These are phyloP conservation scores for Alternaria panax DNA, from an alignment of 2,329 filamentous ascomycete genomes.

Conservation along the genomic window DNA sequence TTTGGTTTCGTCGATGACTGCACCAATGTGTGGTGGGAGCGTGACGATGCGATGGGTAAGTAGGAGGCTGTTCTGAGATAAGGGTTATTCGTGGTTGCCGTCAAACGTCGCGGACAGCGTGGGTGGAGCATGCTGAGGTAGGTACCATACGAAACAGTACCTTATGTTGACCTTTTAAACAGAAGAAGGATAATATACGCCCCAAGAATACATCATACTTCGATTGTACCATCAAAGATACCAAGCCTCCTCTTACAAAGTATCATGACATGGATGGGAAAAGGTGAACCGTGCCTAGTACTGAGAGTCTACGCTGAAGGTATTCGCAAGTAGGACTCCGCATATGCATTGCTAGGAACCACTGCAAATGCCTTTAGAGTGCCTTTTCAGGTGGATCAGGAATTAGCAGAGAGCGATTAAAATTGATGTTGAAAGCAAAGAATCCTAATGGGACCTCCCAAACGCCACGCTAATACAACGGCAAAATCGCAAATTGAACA, in stretches of 20 bases:
- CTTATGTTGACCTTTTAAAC: neutral
- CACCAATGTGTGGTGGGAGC: neutral
- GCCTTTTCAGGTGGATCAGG: neutral
- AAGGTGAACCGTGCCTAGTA: neutral
- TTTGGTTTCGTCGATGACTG: neutral
- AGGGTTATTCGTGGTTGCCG: neutral
- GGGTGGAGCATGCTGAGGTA: neutral
- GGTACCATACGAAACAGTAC: neutral
- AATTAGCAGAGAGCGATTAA: neutral
- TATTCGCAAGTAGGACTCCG: neutral
- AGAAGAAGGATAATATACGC: too few relatives aligned
- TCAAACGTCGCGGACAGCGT: neutral
- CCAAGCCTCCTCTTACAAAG: neutral
- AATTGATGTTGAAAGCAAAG: neutral
- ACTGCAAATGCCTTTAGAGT: neutral
- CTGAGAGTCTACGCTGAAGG: neutral
- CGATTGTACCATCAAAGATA: neutral
- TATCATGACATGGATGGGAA: neutral
- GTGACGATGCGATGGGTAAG: neutral
- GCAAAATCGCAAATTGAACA: neutral
- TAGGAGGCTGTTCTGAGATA: neutral
- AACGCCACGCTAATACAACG: constrained; percentile 13
- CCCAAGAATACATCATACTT: neutral
- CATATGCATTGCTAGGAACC: neutral
- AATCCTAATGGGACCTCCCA: neutral